Percentiles rank a stretch among this genome's conserved stretches.
Evolutionary conservation across 352 stramenopile genomes (phyloP).

Genomic region (Phytophthora crassamura): DNA sequence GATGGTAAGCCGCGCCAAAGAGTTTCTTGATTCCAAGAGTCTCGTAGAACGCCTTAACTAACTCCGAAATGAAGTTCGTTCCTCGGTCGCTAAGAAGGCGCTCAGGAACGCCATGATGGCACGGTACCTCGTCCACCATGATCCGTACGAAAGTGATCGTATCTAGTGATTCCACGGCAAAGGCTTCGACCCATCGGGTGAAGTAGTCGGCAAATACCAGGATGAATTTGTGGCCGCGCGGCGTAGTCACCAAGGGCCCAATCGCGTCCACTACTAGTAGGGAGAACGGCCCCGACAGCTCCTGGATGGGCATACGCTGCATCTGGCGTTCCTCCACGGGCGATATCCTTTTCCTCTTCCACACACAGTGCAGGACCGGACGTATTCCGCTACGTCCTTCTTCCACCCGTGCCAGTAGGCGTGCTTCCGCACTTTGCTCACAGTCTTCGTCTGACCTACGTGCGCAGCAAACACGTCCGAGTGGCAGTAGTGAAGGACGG

Average conservation of each 20-base stretch:
- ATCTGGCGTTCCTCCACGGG: background rate
- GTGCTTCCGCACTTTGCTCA: background rate
- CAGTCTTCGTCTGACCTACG: background rate
- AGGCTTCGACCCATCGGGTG: background rate
- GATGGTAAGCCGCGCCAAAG: constrained; percentile 1
- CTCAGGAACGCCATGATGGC: background rate
- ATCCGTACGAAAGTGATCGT: background rate
- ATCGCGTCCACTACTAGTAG: background rate
- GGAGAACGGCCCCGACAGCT: background rate
- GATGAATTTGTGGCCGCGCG: background rate
- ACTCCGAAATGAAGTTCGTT: background rate
- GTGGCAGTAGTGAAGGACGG: constrained; percentile 12
- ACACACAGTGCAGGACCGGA: background rate
- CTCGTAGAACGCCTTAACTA: background rate
- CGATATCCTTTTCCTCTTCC: background rate
- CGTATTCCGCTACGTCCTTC: background rate
- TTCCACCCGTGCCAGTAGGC: background rate
- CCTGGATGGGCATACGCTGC: constrained; percentile 5
- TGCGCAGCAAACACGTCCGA: too few species aligned
- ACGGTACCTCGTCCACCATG: background rate
- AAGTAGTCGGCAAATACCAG: background rate
- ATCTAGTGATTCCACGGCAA: background rate
- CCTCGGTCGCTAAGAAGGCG: background rate
- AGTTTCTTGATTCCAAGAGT: background rate
- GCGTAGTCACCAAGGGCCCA: background rate